Conservation (phyloP, 2,329 filamentous ascomycete genomes). For the Pochonia chlamydosporia region DNA sequence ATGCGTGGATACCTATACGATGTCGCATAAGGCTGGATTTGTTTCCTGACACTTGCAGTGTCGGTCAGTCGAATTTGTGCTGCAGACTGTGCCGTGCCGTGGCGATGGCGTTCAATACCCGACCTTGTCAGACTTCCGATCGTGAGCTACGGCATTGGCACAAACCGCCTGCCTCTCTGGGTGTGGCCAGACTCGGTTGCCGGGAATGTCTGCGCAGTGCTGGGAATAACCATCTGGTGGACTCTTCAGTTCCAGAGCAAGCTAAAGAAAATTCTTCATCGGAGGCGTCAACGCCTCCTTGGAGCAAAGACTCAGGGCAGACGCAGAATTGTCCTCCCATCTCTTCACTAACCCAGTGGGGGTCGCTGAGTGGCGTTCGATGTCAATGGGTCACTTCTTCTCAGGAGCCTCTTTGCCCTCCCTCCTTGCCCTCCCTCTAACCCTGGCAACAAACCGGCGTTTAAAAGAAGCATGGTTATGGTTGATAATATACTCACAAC, state of each 20-base stretch:
- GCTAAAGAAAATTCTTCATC: neutral
- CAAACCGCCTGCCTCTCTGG: neutral
- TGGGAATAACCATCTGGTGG: neutral
- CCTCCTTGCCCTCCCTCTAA: no score
- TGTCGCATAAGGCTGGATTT: no score
- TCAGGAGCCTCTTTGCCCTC: neutral
- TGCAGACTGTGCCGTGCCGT: neutral
- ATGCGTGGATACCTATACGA: no score
- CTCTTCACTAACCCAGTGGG: neutral
- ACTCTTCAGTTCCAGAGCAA: no score
- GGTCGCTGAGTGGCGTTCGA: neutral
- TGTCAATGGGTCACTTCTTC: neutral
- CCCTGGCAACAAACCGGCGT: no score
- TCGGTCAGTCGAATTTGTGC: no score
- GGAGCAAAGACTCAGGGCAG: neutral
- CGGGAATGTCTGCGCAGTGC: neutral
- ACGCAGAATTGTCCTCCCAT: neutral
- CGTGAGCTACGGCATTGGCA: neutral
- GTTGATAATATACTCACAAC: no score
- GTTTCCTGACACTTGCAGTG: no score
- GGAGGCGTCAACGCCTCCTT: neutral
- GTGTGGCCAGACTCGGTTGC: neutral
- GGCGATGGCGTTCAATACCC: neutral
- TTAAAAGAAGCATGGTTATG: no score
- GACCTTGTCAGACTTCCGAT: neutral